Conservation (phyloP, 257 asterid species). For the Solanum peruvianum region DNA sequence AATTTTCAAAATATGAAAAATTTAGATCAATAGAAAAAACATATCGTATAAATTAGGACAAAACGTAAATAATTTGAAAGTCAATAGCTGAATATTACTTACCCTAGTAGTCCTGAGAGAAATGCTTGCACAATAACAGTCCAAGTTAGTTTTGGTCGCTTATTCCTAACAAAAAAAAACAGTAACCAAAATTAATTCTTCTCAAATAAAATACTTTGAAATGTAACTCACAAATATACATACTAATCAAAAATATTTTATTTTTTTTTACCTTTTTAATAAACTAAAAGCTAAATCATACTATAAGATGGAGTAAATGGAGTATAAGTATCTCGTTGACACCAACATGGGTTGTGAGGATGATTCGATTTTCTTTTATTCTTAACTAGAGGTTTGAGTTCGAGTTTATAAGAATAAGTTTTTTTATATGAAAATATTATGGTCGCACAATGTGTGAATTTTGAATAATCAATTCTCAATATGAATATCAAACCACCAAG, state of each 20-base stretch:
- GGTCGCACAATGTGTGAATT: fast-evolving
- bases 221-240: background rate
- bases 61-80: background rate
- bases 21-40: fast-evolving
- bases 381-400: background rate
- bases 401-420: background rate
- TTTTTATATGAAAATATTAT: background rate
- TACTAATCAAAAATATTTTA: too few species aligned
- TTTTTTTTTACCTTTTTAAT: background rate
- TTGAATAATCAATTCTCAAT: background rate
- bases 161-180: background rate
- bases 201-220: background rate
- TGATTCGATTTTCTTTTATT: background rate
- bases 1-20: too few species aligned
- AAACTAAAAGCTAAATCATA: background rate
- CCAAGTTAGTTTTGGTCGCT: conserved; percentile 11
- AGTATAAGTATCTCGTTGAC: background rate
- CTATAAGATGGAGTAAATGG: background rate
- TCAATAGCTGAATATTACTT: background rate
- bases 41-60: background rate
- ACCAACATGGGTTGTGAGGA: background rate
- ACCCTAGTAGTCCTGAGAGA: conserved; percentile 13
- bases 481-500: background rate
- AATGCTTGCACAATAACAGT: conserved; percentile 1
- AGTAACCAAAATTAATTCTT: background rate